These are phyloP conservation scores for Capsicum baccatum DNA, from an alignment of 257 asterid species.

Conservation along the genomic window DNA sequence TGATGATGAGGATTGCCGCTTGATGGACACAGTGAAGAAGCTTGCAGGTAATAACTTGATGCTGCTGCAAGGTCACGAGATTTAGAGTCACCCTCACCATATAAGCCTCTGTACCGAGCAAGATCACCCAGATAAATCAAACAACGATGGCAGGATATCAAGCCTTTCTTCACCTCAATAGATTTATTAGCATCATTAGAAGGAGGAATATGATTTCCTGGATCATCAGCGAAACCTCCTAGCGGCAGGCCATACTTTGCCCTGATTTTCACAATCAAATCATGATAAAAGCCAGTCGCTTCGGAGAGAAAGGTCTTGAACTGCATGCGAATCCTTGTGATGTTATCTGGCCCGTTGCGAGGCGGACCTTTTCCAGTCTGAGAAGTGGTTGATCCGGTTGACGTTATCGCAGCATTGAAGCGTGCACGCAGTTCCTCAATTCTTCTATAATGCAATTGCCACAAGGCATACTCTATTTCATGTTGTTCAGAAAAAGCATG, in stretches of 20 bases:
- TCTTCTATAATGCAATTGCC: conserved; percentile 94
- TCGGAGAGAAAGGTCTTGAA: conserved; percentile 92
- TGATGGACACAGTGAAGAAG: conserved; percentile 86
- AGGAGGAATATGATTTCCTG: conserved; percentile 56
- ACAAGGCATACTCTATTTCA: conserved; percentile 81
- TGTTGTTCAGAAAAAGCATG: conserved; percentile 85
- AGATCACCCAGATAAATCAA: conserved; percentile 95
- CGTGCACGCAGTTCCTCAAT: conserved; percentile 88
- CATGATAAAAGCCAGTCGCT: conserved; percentile 97
- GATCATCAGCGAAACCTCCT: conserved; percentile 72
- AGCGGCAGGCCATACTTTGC: conserved; percentile 82
- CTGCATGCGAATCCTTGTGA: conserved; percentile 80
- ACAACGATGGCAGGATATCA: conserved; percentile 92
- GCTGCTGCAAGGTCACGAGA: conserved; percentile 89
- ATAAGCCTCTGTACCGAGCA: conserved; percentile 93
- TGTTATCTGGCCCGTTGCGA: conserved; percentile 76
- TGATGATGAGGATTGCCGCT: conserved; percentile 98
- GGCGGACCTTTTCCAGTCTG: conserved; percentile 75
- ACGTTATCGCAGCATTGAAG: conserved; percentile 67
- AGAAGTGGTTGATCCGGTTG: conserved; percentile 58
- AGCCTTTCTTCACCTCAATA: conserved; percentile 72
- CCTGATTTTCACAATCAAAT: conserved; percentile 83
- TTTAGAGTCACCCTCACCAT: conserved; percentile 91
- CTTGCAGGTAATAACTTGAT: conserved; percentile 89
- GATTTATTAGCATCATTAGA: conserved; percentile 68